phyloP scores from a whole-genome alignment of 1,139 yeast genomes.

The Sugiyamaella paludigena region DNA sequence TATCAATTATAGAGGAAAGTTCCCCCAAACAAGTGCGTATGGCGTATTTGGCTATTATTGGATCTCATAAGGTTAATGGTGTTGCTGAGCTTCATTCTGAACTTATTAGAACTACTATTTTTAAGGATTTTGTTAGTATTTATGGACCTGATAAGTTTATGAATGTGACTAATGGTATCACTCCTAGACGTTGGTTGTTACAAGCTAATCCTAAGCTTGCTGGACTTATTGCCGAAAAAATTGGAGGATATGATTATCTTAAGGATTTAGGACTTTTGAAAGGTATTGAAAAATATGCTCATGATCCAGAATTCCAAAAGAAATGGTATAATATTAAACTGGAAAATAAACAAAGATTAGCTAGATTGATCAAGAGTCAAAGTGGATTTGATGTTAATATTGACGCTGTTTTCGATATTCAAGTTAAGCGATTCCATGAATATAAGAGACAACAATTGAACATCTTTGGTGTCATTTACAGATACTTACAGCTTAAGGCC shows the following conservation, averaged over 20 bases:
- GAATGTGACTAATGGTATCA: constrained; percentile 91
- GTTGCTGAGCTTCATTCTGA: constrained; percentile 95
- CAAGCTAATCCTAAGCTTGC: constrained; percentile 88
- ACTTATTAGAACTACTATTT: constrained; percentile 82
- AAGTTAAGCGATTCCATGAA: constrained; percentile 93
- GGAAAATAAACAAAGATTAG: constrained; percentile 66
- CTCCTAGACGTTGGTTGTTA: constrained; percentile 95
- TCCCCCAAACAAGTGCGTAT: constrained; percentile 79
- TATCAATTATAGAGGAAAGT: constrained; percentile 83
- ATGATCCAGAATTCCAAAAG: constrained; percentile 64
- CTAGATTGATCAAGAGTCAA: constrained; percentile 63
- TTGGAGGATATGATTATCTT: constrained; percentile 71
- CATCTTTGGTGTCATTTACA: constrained; percentile 81
- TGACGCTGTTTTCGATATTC: constrained; percentile 79
- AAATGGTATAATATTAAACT: constrained; percentile 72
- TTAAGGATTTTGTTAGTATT: constrained; percentile 81
- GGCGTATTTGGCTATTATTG: constrained; percentile 90
- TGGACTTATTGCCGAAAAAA: constrained; percentile 63
- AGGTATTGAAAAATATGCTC: constrained; percentile 61
- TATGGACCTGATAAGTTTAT: constrained; percentile 82
- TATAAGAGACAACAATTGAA: constrained; percentile 94
- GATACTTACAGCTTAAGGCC: constrained; percentile 74
- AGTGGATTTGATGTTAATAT: constrained; percentile 67
- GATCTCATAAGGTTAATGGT: constrained; percentile 92
- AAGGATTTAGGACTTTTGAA: constrained; percentile 68